Conservation (phyloP, 108 stramenopile genomes). For the Nitzschia sp. region DNA sequence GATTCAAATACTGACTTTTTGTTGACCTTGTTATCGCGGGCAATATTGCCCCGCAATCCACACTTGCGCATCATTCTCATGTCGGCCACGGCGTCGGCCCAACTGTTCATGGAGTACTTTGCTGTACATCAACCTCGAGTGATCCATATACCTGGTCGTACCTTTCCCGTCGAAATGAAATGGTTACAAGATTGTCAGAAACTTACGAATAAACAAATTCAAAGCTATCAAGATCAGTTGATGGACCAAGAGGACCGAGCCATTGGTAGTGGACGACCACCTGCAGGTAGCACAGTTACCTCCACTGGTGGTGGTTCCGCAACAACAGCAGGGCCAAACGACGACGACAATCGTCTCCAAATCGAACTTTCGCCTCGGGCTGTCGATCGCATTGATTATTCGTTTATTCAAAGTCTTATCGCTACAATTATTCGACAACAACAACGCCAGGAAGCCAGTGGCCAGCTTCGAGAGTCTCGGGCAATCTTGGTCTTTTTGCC, state of each 20-base stretch:
- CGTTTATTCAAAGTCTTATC: slow-evolving; percentile 43
- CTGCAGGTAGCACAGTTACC: neutral
- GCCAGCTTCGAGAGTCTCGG: slow-evolving; percentile 34
- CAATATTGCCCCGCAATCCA: neutral
- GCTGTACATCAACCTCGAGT: slow-evolving; percentile 44
- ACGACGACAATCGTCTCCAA: neutral
- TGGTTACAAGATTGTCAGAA: slow-evolving; percentile 69
- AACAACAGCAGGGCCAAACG: neutral
- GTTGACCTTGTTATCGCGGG: slow-evolving; percentile 36
- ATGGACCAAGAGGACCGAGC: neutral
- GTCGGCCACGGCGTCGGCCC: slow-evolving; percentile 87
- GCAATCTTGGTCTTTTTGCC: slow-evolving; percentile 89
- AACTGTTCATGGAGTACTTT: slow-evolving; percentile 75
- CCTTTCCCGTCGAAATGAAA: slow-evolving; percentile 73
- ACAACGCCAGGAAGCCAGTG: slow-evolving; percentile 33
- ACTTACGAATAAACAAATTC: neutral
- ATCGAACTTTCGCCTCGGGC: slow-evolving; percentile 42
- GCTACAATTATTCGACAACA: slow-evolving; percentile 40
- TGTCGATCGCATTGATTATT: slow-evolving; percentile 43
- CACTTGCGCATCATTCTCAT: slow-evolving; percentile 41
- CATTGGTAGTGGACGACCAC: neutral
- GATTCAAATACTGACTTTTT: slow-evolving; percentile 81
- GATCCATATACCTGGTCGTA: slow-evolving; percentile 78
- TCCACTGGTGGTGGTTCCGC: neutral
- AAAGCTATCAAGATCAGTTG: neutral